Percentiles rank a stretch among this genome's conserved stretches.
phyloP scores from a whole-genome alignment of 805 yeast genomes.

The Ogataea polymorpha region DNA sequence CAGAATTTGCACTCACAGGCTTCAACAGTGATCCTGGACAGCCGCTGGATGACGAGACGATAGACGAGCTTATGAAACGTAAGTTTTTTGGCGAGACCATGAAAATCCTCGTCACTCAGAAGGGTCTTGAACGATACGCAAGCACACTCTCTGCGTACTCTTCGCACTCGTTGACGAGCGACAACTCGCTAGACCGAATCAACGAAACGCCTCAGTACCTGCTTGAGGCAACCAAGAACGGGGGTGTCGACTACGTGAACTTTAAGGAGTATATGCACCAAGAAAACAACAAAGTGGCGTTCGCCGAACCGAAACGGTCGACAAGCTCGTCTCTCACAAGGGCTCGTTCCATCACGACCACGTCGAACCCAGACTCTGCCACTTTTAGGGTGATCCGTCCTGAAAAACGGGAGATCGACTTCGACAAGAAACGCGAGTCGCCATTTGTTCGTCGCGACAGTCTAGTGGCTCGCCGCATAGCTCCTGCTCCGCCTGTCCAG shows the following conservation, averaged over 20 bases:
- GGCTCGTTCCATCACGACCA: constrained; percentile 29
- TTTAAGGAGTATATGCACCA: constrained; percentile 42
- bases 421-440: constrained; percentile 73
- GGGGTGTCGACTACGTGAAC: constrained; percentile 50
- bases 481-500: constrained; percentile 54
- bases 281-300: background rate
- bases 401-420: constrained; percentile 72
- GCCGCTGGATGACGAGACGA: constrained; percentile 47
- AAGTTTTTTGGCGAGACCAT: constrained; percentile 30
- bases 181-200: constrained; percentile 41
- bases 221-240: constrained; percentile 38
- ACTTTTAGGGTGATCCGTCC: constrained; percentile 68
- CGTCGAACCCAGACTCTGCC: constrained; percentile 26
- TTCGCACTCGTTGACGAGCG: constrained; percentile 50
- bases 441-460: constrained; percentile 54
- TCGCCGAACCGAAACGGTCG: constrained; percentile 15
- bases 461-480: constrained; percentile 65
- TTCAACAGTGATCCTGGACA: constrained; percentile 58
- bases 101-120: constrained; percentile 21
- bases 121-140: constrained; percentile 1
- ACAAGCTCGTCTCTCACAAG: constrained; percentile 27
- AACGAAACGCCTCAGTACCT: constrained; percentile 64
- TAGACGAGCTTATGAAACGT: constrained; percentile 37
- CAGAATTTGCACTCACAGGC: constrained; percentile 59
- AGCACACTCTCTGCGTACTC: constrained; percentile 42